phyloP scores from a whole-genome alignment of 2,329 filamentous ascomycete genomes.

The Fonsecaea pedrosoi region DNA sequence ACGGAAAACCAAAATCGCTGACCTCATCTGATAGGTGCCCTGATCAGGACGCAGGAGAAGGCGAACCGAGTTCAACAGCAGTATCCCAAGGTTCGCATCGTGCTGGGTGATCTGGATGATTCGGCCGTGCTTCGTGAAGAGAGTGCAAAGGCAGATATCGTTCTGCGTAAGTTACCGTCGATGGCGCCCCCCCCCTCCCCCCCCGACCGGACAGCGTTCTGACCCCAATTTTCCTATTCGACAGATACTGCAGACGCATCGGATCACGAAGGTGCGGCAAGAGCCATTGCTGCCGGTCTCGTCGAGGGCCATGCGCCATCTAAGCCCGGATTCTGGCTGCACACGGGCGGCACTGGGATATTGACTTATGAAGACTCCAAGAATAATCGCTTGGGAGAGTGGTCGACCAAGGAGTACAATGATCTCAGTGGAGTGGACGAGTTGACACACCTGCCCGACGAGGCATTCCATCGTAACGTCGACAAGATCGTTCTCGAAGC shows the following conservation, averaged over 20 bases:
- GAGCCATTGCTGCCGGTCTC: slow-evolving; percentile 49
- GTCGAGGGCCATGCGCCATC: slow-evolving; percentile 40
- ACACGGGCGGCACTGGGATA: slow-evolving; percentile 55
- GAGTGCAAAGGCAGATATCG: slow-evolving; percentile 55
- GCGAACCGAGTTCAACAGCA: slow-evolving; percentile 47
- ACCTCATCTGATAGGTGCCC: slow-evolving; percentile 31
- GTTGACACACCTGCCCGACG: slow-evolving; percentile 49
- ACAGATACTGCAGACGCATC: slow-evolving; percentile 44
- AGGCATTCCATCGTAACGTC: slow-evolving; percentile 67
- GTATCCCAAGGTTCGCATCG: slow-evolving; percentile 50
- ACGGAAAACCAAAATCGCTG: slow-evolving; percentile 4
- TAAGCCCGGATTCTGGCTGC: slow-evolving; percentile 50
- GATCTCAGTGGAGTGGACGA: slow-evolving; percentile 53
- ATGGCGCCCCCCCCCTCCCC: neutral
- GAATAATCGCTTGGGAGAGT: slow-evolving; percentile 49
- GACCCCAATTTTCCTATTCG: neutral
- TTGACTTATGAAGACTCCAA: slow-evolving; percentile 49
- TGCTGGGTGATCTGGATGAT: slow-evolving; percentile 53
- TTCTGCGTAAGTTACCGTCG: slow-evolving; percentile 48
- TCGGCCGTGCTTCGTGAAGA: slow-evolving; percentile 49
- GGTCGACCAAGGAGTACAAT: slow-evolving; percentile 53
- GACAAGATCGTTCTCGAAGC: slow-evolving; percentile 70
- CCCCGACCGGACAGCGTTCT: slow-evolving; percentile 3
- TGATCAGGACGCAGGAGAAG: slow-evolving; percentile 54
- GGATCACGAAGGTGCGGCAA: slow-evolving; percentile 51